Conservation (phyloP, 2,329 filamentous ascomycete genomes). For the Emergomyces orientalis region DNA sequence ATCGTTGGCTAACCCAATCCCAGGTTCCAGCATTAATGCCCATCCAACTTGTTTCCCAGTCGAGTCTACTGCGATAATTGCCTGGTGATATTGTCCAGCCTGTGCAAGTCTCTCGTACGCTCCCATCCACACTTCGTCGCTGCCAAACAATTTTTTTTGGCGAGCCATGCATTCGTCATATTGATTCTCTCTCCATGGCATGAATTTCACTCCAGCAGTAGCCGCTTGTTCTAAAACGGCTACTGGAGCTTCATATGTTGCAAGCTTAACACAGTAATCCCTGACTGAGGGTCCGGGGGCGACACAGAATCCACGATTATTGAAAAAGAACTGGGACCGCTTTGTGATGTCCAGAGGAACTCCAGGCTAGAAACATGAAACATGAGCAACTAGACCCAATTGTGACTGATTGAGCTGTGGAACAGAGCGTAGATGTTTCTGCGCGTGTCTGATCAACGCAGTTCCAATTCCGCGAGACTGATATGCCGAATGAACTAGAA, state of each 20-base stretch:
- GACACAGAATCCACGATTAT: slow-evolving; percentile 33
- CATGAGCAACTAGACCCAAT: slow-evolving; percentile 33
- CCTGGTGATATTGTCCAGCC: slow-evolving; percentile 29
- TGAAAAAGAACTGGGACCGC: slow-evolving; percentile 32
- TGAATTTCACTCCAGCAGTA: slow-evolving; percentile 11
- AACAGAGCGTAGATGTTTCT: slow-evolving; percentile 7
- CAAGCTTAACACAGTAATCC: slow-evolving; percentile 36
- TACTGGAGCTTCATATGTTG: slow-evolving; percentile 26
- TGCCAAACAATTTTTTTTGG: slow-evolving; percentile 13
- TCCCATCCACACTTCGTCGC: slow-evolving; percentile 33
- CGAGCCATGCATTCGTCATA: slow-evolving; percentile 14
- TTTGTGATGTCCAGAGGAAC: slow-evolving; percentile 33
- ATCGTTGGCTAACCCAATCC: slow-evolving; percentile 24
- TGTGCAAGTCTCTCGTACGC: slow-evolving; percentile 32
- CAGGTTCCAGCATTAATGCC: slow-evolving; percentile 37
- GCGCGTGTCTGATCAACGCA: slow-evolving; percentile 11
- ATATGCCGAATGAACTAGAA: slow-evolving; percentile 19
- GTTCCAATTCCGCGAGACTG: slow-evolving; percentile 22
- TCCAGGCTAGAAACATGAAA: slow-evolving; percentile 41
- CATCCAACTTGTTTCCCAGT: slow-evolving; percentile 35
- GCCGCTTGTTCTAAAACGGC: slow-evolving; percentile 29
- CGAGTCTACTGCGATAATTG: slow-evolving; percentile 36
- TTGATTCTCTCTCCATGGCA: slow-evolving; percentile 12
- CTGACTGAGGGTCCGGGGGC: slow-evolving; percentile 22
- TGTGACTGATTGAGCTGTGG: slow-evolving; percentile 13